Conservation (phyloP, 2,329 filamentous ascomycete species). For the Botrytis squamosa region DNA sequence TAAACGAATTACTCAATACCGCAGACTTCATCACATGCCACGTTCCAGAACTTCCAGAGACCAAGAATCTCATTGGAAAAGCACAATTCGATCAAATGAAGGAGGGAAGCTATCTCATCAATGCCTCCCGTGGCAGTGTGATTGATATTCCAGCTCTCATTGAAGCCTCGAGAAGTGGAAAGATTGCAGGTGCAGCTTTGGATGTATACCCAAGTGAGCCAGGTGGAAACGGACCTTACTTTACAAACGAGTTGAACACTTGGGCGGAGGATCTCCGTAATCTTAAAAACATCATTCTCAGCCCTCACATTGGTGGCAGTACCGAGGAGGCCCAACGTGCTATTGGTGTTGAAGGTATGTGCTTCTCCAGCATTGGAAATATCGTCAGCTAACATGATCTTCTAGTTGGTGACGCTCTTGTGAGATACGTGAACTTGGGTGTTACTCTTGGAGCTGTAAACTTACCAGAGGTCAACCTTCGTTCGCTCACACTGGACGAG, state of each 20-base stretch:
- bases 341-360: constrained; percentile 78
- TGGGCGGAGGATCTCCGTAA: constrained; percentile 84
- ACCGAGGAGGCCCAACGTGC: constrained; percentile 97
- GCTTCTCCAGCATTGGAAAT: not conserved
- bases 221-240: constrained; percentile 91
- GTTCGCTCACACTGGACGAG: constrained; percentile 87
- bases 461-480: constrained; percentile 89
- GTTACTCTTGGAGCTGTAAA: constrained; percentile 91
- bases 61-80: constrained; percentile 84
- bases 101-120: constrained; percentile 88
- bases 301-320: constrained; percentile 94
- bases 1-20: constrained; percentile 72
- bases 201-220: constrained; percentile 96
- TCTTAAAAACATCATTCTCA: constrained; percentile 90
- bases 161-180: constrained; percentile 79
- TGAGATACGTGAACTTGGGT: constrained; percentile 94
- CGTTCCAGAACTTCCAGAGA: constrained; percentile 91
- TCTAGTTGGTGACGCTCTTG: constrained; percentile 77
- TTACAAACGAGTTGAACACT: constrained; percentile 75
- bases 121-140: constrained; percentile 89
- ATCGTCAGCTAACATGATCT: constrained; percentile 9
- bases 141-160: constrained; percentile 93
- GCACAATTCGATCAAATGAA: constrained; percentile 86
- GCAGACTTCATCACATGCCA: constrained; percentile 94
- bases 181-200: constrained; percentile 89